A percentile compares a stretch with the other conserved stretches of the same genome.
Conservation (phyloP, 208 protist genomes). For the Leptomonas pyrrhocoris region DNA sequence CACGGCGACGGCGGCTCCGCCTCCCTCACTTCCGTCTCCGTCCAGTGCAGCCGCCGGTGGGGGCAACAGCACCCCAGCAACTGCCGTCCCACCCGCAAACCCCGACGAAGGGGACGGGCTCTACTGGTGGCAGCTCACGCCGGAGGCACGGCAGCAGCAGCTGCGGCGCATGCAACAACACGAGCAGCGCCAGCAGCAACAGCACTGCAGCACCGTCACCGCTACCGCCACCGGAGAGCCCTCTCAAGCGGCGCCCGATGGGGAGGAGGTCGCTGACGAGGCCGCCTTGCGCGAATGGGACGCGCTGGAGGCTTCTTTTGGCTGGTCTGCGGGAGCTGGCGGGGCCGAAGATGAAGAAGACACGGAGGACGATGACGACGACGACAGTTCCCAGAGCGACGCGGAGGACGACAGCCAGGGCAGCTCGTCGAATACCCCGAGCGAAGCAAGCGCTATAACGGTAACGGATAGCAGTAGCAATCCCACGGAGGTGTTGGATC, state of each 20-base stretch:
- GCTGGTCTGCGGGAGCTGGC: conserved; percentile 5
- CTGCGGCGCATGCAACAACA: conserved; percentile 43
- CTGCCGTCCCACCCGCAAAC: not conserved
- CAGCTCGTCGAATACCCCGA: not conserved
- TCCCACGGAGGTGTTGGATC: not conserved
- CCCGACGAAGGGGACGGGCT: conserved; percentile 25
- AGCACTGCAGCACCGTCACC: not conserved
- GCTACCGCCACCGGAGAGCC: not conserved
- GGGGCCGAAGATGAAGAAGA: not conserved
- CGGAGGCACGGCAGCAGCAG: conserved; percentile 51
- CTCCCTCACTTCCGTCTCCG: too few species aligned
- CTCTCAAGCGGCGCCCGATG: conserved; percentile 4
- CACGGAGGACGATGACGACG: not conserved
- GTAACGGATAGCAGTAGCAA: not conserved
- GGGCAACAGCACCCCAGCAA: not conserved
- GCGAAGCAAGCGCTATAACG: not conserved
- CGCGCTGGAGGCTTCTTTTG: conserved; percentile 31
- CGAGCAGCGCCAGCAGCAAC: conserved; percentile 28
- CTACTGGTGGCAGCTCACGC: conserved; percentile 76
- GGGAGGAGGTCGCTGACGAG: conserved; percentile 32
- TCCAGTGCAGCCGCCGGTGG: not conserved
- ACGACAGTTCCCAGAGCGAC: not conserved
- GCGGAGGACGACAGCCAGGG: not conserved
- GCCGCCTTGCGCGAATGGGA: conserved; percentile 37
- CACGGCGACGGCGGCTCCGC: too few species aligned